These are phyloP conservation scores for Cryptosporidium bovis DNA, from an alignment of 169 alveolate species.

Conservation along the genomic window DNA sequence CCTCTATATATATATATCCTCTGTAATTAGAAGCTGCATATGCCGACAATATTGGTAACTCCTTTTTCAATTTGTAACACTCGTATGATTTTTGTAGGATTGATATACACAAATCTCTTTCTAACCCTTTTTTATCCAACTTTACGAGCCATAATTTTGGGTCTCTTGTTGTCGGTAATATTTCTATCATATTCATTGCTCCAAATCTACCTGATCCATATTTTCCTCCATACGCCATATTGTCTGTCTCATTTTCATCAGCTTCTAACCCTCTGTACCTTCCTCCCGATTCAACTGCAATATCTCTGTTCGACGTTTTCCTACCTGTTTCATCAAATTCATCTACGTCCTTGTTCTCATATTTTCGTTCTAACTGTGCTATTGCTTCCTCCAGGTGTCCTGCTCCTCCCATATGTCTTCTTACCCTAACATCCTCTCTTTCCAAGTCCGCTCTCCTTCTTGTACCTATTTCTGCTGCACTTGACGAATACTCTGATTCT, in stretches of 20 bases:
- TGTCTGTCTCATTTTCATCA: conserved; percentile 71
- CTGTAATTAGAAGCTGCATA: conserved; percentile 85
- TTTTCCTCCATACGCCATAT: neutral
- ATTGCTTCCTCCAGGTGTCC: conserved; percentile 86
- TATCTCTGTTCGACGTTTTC: no score
- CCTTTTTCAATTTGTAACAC: conserved; percentile 77
- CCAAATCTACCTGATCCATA: neutral
- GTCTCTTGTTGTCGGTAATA: conserved; percentile 82
- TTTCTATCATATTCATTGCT: conserved; percentile 44
- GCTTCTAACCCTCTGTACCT: conserved; percentile 75
- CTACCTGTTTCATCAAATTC: conserved; percentile 76
- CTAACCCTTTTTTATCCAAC: conserved; percentile 79
- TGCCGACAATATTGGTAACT: conserved; percentile 83
- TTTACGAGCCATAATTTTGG: conserved; percentile 88
- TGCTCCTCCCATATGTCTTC: conserved; percentile 85
- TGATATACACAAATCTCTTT: conserved; percentile 82
- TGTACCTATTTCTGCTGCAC: conserved; percentile 76
- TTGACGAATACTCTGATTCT: conserved; percentile 79
- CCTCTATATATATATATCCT: conserved; percentile 85
- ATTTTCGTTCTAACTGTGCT: conserved; percentile 84
- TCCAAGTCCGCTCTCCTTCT: conserved; percentile 42
- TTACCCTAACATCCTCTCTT: conserved; percentile 60
- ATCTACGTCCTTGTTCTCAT: conserved; percentile 82
- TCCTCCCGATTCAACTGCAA: conserved; percentile 8
- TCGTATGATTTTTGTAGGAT: conserved; percentile 83